Evolutionary conservation across 805 yeast species (phyloP).

Genomic region (Kodamaea leandrae): DNA sequence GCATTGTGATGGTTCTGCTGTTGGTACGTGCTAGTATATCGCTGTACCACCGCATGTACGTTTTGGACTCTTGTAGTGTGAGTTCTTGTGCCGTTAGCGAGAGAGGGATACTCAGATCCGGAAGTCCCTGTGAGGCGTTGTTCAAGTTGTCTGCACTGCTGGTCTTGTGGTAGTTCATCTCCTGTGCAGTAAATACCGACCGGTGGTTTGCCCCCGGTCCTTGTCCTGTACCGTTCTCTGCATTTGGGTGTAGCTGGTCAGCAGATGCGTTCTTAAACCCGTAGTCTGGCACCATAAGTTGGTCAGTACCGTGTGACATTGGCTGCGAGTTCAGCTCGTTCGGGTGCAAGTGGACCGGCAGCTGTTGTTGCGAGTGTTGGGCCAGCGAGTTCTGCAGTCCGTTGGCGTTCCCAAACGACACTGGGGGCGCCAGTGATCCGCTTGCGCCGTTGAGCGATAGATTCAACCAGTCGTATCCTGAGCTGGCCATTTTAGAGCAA

Average conservation of each 20-base stretch:
- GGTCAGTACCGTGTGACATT: too few relatives aligned
- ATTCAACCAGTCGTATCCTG: slow-evolving; percentile 56
- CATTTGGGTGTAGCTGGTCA: slow-evolving; percentile 12
- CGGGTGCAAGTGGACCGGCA: too few relatives aligned
- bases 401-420: slow-evolving; percentile 38
- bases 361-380: slow-evolving; percentile 2
- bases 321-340: too few relatives aligned
- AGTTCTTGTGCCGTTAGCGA: slow-evolving; percentile 67
- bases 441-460: slow-evolving; percentile 19
- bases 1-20: slow-evolving; percentile 61
- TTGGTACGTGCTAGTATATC: slow-evolving; percentile 73
- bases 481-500: slow-evolving; percentile 20
- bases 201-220: not conserved
- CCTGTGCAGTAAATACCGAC: slow-evolving; percentile 2
- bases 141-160: slow-evolving; percentile 13
- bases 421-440: slow-evolving; percentile 46
- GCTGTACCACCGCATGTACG: slow-evolving; percentile 92
- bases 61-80: slow-evolving; percentile 72
- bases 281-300: slow-evolving; percentile 9
- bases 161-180: slow-evolving; percentile 7
- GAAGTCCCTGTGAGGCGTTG: slow-evolving; percentile 3
- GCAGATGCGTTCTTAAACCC: slow-evolving; percentile 15
- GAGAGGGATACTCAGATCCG: slow-evolving; percentile 46
- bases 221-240: not conserved
- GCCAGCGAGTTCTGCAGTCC: not conserved